phyloP scores from a whole-genome alignment of 805 yeast genomes.

The Blastobotrys chiropterorum region DNA sequence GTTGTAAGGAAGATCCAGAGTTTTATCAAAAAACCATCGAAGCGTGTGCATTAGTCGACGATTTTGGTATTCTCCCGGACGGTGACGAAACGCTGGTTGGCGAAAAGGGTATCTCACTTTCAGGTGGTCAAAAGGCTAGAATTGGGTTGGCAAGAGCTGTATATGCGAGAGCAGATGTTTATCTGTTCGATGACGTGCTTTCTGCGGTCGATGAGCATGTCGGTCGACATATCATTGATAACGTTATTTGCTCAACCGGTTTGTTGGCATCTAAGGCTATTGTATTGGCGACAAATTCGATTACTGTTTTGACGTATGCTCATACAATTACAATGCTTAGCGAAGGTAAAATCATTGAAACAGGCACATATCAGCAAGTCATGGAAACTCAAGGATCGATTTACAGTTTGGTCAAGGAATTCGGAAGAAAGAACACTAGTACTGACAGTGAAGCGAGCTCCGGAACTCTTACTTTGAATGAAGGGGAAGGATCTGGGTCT shows the following conservation, averaged over 20 bases:
- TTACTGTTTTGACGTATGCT: conserved; percentile 74
- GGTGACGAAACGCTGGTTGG: conserved; percentile 80
- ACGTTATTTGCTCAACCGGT: conserved; percentile 77
- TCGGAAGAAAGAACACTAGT: conserved; percentile 18
- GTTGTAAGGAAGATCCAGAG: conserved; percentile 44
- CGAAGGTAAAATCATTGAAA: conserved; percentile 38
- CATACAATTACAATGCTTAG: conserved; percentile 61
- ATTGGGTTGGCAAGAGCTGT: conserved; percentile 74
- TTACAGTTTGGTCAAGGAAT: conserved; percentile 21
- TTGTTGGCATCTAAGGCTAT: conserved; percentile 67
- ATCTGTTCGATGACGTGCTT: conserved; percentile 70
- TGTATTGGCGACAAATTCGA: conserved; percentile 79
- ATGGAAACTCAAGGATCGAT: conserved; percentile 22
- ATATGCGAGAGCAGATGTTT: conserved; percentile 60
- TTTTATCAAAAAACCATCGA: conserved; percentile 50
- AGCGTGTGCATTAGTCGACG: conserved; percentile 63
- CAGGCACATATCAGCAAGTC: conserved; percentile 28
- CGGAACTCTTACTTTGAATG: conserved; percentile 5
- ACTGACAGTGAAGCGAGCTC: conserved; percentile 15
- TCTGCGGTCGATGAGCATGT: conserved; percentile 86
- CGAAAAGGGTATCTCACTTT: conserved; percentile 75
- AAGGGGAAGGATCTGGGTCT: neutral
- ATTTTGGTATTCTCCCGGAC: conserved; percentile 59
- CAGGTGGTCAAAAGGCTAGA: conserved; percentile 90
- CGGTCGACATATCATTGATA: conserved; percentile 68